phyloP scores from a whole-genome alignment of 148 eudicot species.

The Fagopyrum tataricum region DNA sequence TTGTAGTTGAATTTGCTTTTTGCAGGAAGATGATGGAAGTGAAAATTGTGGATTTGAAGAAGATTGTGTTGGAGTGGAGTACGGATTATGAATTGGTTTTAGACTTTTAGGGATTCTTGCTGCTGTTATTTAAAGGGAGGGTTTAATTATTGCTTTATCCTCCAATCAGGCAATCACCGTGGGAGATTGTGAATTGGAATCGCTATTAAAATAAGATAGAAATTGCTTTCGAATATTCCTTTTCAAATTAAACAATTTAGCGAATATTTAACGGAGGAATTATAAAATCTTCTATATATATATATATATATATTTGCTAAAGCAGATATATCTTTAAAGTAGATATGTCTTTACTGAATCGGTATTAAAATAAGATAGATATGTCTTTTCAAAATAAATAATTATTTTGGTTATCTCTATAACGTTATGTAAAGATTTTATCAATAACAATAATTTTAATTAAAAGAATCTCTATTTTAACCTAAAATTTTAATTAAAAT shows the following conservation, averaged over 20 bases:
- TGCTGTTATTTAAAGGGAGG: neutral
- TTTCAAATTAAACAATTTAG: neutral
- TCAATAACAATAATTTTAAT: no score
- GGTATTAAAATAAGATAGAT: no score
- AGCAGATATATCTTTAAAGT: no score
- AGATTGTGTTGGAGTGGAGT: neutral
- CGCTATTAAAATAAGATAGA: neutral
- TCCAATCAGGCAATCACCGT: slow-evolving; percentile 1
- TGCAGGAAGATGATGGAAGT: neutral
- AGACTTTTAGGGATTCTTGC: neutral
- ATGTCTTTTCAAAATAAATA: no score
- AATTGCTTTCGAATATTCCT: neutral
- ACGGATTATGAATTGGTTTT: slow-evolving; percentile 1
- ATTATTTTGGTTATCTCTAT: no score
- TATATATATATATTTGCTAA: no score
- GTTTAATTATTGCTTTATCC: neutral
- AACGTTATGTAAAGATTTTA: no score
- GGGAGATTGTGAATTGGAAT: neutral
- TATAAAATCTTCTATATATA: no score
- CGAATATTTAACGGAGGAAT: neutral
- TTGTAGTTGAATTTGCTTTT: neutral
- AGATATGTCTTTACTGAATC: no score
- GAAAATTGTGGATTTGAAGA: neutral
- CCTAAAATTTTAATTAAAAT: no score
- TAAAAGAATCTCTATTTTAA: no score